These are phyloP conservation scores for Pigoraptor vietnamica DNA, from an alignment of 78 protist genomes.

Conservation along the genomic window DNA sequence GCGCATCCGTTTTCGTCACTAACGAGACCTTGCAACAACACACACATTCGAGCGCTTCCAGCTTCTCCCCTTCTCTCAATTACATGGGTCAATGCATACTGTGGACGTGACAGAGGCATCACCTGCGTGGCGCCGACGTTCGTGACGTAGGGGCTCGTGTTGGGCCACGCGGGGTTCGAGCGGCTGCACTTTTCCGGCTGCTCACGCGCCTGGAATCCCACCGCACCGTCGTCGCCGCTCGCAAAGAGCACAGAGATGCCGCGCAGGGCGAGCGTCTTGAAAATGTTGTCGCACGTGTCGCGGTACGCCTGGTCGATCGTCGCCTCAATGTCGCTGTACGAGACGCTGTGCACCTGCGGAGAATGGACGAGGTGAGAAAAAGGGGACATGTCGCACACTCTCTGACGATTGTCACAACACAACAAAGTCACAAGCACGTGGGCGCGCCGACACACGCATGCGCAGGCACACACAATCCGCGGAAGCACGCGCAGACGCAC, in stretches of 20 bases:
- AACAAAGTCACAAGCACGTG: not conserved
- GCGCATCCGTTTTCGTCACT: too few species aligned
- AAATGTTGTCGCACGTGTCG: not conserved
- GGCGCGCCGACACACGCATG: not conserved
- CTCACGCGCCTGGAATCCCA: not conserved
- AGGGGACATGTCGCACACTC: too few species aligned
- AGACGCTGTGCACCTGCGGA: not conserved
- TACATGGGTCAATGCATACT: too few species aligned
- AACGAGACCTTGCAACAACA: too few species aligned
- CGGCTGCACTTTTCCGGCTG: not conserved
- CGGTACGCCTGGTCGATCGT: not conserved
- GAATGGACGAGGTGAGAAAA: too few species aligned
- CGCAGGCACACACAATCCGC: not conserved
- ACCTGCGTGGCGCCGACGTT: slow-evolving; percentile 30
- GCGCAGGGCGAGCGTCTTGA: slow-evolving; percentile 5
- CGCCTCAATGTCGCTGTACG: not conserved
- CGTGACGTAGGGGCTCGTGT: slow-evolving; percentile 29
- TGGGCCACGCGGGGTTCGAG: slow-evolving; percentile 19
- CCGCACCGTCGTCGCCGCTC: slow-evolving; percentile 5
- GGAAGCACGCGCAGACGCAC: not conserved
- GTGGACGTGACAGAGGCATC: not conserved
- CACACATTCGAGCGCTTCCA: too few species aligned
- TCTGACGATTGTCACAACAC: not conserved
- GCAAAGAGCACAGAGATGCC: slow-evolving; percentile 34
- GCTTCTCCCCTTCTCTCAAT: too few species aligned